Evolutionary conservation across 495 filamentous ascomycete species (phyloP).

Genomic region (Neurospora discreta): DNA sequence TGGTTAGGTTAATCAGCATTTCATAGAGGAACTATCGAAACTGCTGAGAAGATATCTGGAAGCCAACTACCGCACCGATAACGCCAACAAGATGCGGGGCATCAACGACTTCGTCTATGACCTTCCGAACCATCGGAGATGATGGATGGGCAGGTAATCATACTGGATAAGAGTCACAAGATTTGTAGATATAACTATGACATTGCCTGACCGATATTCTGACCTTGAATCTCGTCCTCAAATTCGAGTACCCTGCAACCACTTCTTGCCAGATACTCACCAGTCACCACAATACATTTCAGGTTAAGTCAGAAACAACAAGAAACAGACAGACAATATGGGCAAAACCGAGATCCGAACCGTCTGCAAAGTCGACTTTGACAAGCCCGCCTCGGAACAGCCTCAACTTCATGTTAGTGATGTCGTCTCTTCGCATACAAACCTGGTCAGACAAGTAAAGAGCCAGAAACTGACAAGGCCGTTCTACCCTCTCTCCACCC

Average conservation of each 20-base stretch:
- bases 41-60: background rate
- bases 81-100: background rate
- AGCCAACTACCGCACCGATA: background rate
- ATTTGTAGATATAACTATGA: background rate
- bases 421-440: too few species aligned
- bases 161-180: background rate
- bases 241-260: background rate
- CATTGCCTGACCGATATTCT: too few species aligned
- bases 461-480: background rate
- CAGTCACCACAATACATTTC: background rate
- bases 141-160: background rate
- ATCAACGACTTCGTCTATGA: background rate
- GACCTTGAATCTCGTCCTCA: background rate
- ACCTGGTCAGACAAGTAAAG: too few species aligned
- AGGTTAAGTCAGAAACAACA: background rate
- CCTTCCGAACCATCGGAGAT: background rate
- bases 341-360: constrained; percentile 46
- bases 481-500: background rate
- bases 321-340: constrained; percentile 9
- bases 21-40: background rate
- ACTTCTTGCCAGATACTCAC: background rate
- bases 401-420: constrained; percentile 59
- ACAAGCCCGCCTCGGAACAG: constrained; percentile 69
- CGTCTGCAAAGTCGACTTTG: constrained; percentile 63
- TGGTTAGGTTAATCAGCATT: background rate